A percentile compares a stretch with the other conserved stretches of the same genome.
These are phyloP conservation scores for Xylaria digitata DNA, from an alignment of 2,329 filamentous ascomycete species.

Conservation along the genomic window DNA sequence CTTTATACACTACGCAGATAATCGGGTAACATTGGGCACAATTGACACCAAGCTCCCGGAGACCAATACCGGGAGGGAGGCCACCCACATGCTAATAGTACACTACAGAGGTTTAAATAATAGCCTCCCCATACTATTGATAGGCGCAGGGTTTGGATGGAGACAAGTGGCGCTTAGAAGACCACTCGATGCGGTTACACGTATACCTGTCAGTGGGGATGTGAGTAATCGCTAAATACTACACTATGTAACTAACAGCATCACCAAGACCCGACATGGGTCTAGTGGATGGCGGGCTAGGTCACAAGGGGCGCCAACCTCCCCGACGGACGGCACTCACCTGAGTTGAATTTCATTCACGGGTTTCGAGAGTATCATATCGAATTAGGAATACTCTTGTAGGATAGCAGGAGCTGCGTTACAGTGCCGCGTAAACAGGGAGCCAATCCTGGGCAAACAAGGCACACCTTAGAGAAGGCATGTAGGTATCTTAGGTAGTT, in stretches of 20 bases:
- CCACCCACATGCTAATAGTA: slow-evolving; percentile 8
- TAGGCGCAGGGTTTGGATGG: slow-evolving; percentile 44
- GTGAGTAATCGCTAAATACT: neutral
- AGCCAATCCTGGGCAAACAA: neutral
- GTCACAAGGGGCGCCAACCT: slow-evolving; percentile 20
- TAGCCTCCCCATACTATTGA: slow-evolving; percentile 22
- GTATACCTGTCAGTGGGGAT: slow-evolving; percentile 23
- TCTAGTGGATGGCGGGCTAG: slow-evolving; percentile 1
- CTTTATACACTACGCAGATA: slow-evolving; percentile 16
- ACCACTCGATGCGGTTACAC: slow-evolving; percentile 26
- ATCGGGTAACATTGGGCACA: slow-evolving; percentile 34
- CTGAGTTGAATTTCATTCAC: slow-evolving; percentile 10
- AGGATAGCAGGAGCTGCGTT: slow-evolving; percentile 1
- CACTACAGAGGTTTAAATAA: neutral
- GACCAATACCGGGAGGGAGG: slow-evolving; percentile 14
- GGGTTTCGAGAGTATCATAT: slow-evolving; percentile 5
- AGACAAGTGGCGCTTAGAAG: slow-evolving; percentile 48
- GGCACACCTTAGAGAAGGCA: too few relatives aligned
- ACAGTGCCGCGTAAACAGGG: neutral
- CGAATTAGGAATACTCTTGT: neutral
- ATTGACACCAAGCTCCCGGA: slow-evolving; percentile 23
- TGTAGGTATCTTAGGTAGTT: too few relatives aligned
- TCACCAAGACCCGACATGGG: slow-evolving; percentile 7
- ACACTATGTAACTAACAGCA: slow-evolving; percentile 6
- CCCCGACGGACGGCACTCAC: slow-evolving; percentile 20